These are phyloP conservation scores for Ophiostoma angusticollis DNA, from an alignment of 2,329 filamentous ascomycete genomes.

Conservation along the genomic window DNA sequence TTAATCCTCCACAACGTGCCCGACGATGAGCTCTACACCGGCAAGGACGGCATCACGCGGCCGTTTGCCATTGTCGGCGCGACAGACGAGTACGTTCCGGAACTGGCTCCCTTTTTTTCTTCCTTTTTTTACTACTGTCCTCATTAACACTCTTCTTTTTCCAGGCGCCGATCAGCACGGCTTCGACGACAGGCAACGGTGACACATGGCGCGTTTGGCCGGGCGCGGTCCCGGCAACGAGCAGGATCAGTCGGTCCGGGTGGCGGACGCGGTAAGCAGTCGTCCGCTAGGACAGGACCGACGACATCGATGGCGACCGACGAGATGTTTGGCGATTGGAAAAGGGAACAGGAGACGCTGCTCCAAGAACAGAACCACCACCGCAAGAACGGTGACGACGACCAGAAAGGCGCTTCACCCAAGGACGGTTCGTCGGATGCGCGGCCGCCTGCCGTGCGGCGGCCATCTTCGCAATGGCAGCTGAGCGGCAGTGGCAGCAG, in stretches of 20 bases:
- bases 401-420: conserved; percentile 15
- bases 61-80: conserved; percentile 48
- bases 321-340: conserved; percentile 47
- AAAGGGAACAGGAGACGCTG: conserved; percentile 30
- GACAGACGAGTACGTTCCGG: conserved; percentile 11
- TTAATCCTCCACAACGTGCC: conserved; percentile 57
- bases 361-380: conserved; percentile 6
- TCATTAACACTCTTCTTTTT: conserved; percentile 9
- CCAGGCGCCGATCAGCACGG: conserved; percentile 41
- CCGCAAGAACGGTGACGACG: conserved; percentile 2
- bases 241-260: conserved; percentile 8
- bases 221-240: conserved; percentile 42
- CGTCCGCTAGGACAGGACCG: conserved; percentile 36
- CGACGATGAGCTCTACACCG: conserved; percentile 53
- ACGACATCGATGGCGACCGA: conserved; percentile 47
- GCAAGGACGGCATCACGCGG: conserved; percentile 51
- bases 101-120: neutral
- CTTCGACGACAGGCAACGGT: conserved; percentile 35
- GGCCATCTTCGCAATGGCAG: conserved; percentile 18
- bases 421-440: conserved; percentile 12
- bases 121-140: neutral
- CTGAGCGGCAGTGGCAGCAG: conserved; percentile 14
- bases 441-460: conserved; percentile 22
- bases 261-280: conserved; percentile 4
- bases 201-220: conserved; percentile 47